Evolutionary conservation across 768 basidiomycete species (phyloP), one percentile per base, ranked within the genome.

Genomic region (Podaxis sp.): DNA sequence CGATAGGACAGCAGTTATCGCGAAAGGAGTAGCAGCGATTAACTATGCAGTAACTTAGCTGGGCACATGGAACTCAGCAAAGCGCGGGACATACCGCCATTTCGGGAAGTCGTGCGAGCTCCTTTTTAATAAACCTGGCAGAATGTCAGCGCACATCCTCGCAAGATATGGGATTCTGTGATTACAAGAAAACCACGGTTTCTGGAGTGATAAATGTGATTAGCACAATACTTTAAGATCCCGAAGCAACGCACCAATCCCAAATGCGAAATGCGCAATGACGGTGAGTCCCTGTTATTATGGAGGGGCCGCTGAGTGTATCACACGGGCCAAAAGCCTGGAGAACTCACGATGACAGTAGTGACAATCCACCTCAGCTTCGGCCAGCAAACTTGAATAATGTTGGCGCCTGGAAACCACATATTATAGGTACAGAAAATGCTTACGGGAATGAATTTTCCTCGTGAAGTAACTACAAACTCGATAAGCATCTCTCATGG

Each of bases 11-110:
- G 79, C 79, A 54, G 78, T 76, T 12, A 79, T 57, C 1, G 79
- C 80, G 61, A 81, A 80, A 2, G 80, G 80, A 19, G 76, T 75
- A 0, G 78, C 79, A 0, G 78, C 78, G 46, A 73, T 70, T 7
- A 78, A 67, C 79, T 80, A 63, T 6, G 7, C n/a, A 29, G 24
- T 25, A 33, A 22, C 27, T 25, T 55, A 24, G 27, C 15, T 57
- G 6, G 37, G 3, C 11, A 38, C 29, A 38, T 2, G 29, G 25
- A 22, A 25, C 13, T 46, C 4, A n/a, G 36, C 43, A 37, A 19
- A 17, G 25, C 15, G 22, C n/a, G 46, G 24, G 15, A 64, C 69
- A 19, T 54, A 79, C 78, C 8, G 72, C 76, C 24, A 79, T 75
- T 41, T 77, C 71, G 9, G 72, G 65, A 19, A 79, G 65, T 25